These are phyloP conservation scores for Ogataea populi-albae DNA, from an alignment of 805 yeast species.

Conservation along the genomic window DNA sequence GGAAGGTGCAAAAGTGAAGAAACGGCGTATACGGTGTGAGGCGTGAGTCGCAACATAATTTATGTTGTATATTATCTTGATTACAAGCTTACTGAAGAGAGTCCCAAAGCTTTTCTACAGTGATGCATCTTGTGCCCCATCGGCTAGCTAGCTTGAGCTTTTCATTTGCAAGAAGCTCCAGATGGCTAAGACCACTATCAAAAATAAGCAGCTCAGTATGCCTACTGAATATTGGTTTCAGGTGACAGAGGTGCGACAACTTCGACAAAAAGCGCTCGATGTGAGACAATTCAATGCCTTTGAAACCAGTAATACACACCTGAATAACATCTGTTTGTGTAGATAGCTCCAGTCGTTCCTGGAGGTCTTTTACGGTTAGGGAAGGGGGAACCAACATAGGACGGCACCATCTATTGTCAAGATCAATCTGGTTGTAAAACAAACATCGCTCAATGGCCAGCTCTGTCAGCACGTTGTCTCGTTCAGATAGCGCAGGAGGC, in stretches of 20 bases:
- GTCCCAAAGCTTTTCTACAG: constrained; percentile 14
- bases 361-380: constrained; percentile 1
- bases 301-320: constrained; percentile 30
- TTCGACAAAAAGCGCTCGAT: constrained; percentile 48
- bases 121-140: constrained; percentile 23
- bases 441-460: constrained; percentile 31
- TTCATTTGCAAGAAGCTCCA: constrained; percentile 14
- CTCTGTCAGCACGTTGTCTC: constrained; percentile 23
- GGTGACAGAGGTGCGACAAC: constrained; percentile 42
- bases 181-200: constrained; percentile 27
- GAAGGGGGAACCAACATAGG: constrained; percentile 14
- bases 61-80: too few species aligned
- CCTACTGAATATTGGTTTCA: constrained; percentile 47
- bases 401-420: constrained; percentile 25
- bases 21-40: too few species aligned
- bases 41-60: too few species aligned
- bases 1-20: too few species aligned
- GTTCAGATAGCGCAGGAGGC: neutral
- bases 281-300: constrained; percentile 31
- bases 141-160: constrained; percentile 25
- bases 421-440: constrained; percentile 16
- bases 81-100: too few species aligned
- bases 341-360: neutral
- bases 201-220: constrained; percentile 55
- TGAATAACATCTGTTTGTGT: constrained; percentile 5